Base-by-base conservation (phyloP, 345 rosid genomes). In the Viola odorata region DNA sequence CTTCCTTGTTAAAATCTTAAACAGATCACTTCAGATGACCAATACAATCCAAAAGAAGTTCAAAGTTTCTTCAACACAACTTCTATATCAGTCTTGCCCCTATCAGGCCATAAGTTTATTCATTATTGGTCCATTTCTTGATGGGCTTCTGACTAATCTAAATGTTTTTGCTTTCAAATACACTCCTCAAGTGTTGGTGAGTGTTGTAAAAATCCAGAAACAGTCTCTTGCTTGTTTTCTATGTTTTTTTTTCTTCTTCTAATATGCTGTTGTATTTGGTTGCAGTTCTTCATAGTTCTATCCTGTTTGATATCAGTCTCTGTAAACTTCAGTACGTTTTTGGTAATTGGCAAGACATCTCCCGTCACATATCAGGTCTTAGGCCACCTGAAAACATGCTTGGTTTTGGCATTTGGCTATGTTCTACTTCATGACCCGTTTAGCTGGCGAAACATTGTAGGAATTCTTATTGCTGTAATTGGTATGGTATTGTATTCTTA, bases 21-120 rank as follows among this genome's bases (percentile, higher is more conserved):
- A 85, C 68, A 71, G 32, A 58, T 50, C 38, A 53, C 49, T 42
- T 70, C 76, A 95, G 99, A 95, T 95, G 99, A 95, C 99, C 69
- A 95, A 95, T 72, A 95, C 99, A 47, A 95, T 95, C 78, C 99
- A 95, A 82, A 95, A 95, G 89, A 95, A 91, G 78, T 95, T 88
- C 81, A 95, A 91, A 75, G 97, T 95, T 54, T 95, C 99, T 60
- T 95, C 99, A 49, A 95, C 99, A 58, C 99, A 95, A 60, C 97
- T 95, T 69, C 83, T 95, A 53, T 95, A 95, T 71, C 99, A 95
- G 80, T 95, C 99, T 44, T 91, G 96, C 77, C 99, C 99, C 10
- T 95, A 95, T 72, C 99, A 95, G 75, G 99, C 99, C 0, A 66
- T 91, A 39, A 95, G 97, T 23, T 78, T 95, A 77, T 95, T 95